Percentiles rank a stretch among this genome's conserved stretches.
Conservation (phyloP, 108 stramenopile genomes). For the Ochromonas danica region DNA sequence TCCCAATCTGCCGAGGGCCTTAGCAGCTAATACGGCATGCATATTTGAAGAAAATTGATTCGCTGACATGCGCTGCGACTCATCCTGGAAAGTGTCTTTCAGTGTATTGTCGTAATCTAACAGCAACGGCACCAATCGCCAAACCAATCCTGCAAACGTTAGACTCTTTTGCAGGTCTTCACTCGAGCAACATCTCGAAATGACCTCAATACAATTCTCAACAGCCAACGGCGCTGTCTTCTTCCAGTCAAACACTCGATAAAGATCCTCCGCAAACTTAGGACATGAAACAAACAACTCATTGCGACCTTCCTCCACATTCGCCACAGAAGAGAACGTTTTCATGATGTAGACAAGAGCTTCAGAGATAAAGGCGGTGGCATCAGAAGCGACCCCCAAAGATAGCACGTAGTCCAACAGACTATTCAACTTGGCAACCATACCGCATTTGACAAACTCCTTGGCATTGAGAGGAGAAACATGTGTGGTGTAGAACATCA, state of each 20-base stretch:
- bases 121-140: slow-evolving; percentile 59
- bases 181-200: slow-evolving; percentile 57
- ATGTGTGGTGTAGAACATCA: slow-evolving; percentile 65
- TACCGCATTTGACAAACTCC: slow-evolving; percentile 65
- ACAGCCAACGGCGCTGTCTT: slow-evolving; percentile 51
- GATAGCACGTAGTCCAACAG: slow-evolving; percentile 33
- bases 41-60: slow-evolving; percentile 62
- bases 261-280: slow-evolving; percentile 28
- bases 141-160: slow-evolving; percentile 61
- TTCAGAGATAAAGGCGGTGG: not conserved
- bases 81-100: slow-evolving; percentile 47
- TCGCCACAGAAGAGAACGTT: slow-evolving; percentile 10
- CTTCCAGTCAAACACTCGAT: slow-evolving; percentile 17
- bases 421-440: slow-evolving; percentile 51
- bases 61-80: slow-evolving; percentile 44
- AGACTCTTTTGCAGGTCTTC: slow-evolving; percentile 56
- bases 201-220: slow-evolving; percentile 64
- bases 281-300: slow-evolving; percentile 1
- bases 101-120: slow-evolving; percentile 67
- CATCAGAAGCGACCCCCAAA: not conserved
- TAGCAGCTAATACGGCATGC: slow-evolving; percentile 59
- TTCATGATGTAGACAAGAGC: slow-evolving; percentile 2
- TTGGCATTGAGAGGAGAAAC: slow-evolving; percentile 73
- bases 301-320: slow-evolving; percentile 24
- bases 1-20: slow-evolving; percentile 67